Base-by-base conservation (phyloP, 352 stramenopile genomes). In the Phytophthora pluvialis region DNA sequence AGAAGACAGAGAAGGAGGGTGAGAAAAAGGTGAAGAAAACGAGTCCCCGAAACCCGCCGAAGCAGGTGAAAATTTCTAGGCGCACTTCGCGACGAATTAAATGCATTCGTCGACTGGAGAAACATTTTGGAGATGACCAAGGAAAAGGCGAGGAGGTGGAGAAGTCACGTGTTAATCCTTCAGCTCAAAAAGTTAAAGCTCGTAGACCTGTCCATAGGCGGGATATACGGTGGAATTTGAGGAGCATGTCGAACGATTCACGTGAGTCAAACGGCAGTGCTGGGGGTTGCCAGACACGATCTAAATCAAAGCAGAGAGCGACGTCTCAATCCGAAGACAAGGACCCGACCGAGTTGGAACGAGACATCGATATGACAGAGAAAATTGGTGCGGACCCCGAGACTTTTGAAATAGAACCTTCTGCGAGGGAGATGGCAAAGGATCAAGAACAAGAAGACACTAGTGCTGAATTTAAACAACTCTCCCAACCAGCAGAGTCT, bases 201-300 rank as follows among this genome's bases (percentile, higher is more conserved):
- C 5, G 29, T 18, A 32, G 21, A 15, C 1, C 2, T 38, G n/a
- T 32, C n/a, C 15, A 15, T 21, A 42, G 21, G 16, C 38, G 25
- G 10, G 46, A 21, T 1, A 21, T 57, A 38, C 42, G 43, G n/a
- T 66, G 57, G 43, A 63, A 54, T 31, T 48, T 67, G 16, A 62
- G 43, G 25, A 48, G 36, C 31, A 15, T 18, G 21, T n/a, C 43
- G 9, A 64, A 29, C 16, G 25, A 39, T 29, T 53, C 29, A 9
- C 21, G 38, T 18, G 51, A 15, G 12, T 6, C 31, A 18, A 39
- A 55, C 25, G 29, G 21, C 26, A 21, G 21, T 32, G 31, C 35
- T 44, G 25, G 44, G 38, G 31, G 15, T 31, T 10, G 12, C 3
- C 16, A 40, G 10, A 53, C 25, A 39, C 25, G 11, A 18, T 31